Conservation (phyloP, 257 asterid species). For the Osmanthus fragrans region DNA sequence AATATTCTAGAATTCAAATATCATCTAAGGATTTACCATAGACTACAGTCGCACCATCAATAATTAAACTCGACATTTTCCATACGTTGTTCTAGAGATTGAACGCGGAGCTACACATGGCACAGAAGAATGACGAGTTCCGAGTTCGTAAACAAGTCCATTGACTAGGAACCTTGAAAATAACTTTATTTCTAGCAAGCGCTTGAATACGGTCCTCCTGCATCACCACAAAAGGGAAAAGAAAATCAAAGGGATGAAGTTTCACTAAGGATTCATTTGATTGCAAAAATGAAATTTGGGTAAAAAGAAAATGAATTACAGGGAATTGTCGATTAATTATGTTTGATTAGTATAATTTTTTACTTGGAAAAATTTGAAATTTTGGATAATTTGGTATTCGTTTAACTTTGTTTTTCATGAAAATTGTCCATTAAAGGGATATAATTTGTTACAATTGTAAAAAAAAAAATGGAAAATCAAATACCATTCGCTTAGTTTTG, state of each 20-base stretch:
- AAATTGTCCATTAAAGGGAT: too few relatives aligned
- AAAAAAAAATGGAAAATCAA: too few relatives aligned
- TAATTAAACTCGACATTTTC: neutral
- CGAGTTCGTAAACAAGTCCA: slow-evolving; percentile 12
- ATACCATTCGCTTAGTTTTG: too few relatives aligned
- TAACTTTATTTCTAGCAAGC: slow-evolving; percentile 9
- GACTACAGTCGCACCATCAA: neutral
- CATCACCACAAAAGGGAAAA: neutral
- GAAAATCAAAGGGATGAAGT: neutral
- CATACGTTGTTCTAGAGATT: neutral
- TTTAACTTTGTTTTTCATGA: too few relatives aligned
- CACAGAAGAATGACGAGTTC: neutral
- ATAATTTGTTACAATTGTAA: too few relatives aligned
- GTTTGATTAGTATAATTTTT: too few relatives aligned
- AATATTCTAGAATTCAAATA: neutral
- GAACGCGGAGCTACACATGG: neutral
- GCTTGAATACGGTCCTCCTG: slow-evolving; percentile 26
- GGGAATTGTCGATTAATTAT: too few relatives aligned
- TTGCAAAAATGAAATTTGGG: too few relatives aligned
- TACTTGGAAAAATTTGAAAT: too few relatives aligned
- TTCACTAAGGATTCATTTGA: neutral
- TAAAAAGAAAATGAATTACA: too few relatives aligned
- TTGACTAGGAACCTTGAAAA: slow-evolving; percentile 7
- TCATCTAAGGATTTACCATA: neutral
- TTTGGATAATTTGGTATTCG: too few relatives aligned